Percentiles rank a stretch among this genome's conserved stretches.
Conservation (phyloP, 805 yeast species). For the Candida ascalaphidarum region DNA sequence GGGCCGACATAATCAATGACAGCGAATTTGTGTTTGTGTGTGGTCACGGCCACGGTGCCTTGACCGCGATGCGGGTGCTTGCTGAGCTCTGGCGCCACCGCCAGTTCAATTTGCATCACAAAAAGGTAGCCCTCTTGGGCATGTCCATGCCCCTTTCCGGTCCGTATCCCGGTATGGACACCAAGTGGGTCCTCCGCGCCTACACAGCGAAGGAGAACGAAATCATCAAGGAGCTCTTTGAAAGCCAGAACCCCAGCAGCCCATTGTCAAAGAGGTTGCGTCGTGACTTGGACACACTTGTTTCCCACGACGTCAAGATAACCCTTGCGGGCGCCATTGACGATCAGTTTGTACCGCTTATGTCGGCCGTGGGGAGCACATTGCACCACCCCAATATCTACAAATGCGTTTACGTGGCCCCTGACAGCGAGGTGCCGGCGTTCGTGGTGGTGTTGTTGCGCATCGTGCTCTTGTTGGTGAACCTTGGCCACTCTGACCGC, state of each 20-base stretch:
- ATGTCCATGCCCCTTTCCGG: conserved; percentile 29
- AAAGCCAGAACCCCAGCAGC: conserved; percentile 16
- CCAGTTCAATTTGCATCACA: conserved; percentile 1
- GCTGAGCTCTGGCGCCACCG: conserved; percentile 9
- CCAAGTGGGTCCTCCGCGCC: conserved; percentile 31
- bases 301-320: conserved; percentile 21
- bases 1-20: conserved; percentile 18
- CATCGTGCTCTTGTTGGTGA: conserved; percentile 20
- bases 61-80: conserved; percentile 22
- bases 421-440: conserved; percentile 12
- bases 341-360: conserved; percentile 30
- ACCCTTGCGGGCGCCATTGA: conserved; percentile 23
- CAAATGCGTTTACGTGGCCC: conserved; percentile 16
- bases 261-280: no score
- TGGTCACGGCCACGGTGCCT: conserved; percentile 26
- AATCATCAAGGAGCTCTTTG: conserved; percentile 26
- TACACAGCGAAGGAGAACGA: conserved; percentile 26
- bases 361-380: conserved; percentile 19
- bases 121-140: conserved; percentile 24
- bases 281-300: conserved; percentile 9
- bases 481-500: conserved; percentile 28
- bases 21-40: conserved; percentile 25
- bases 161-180: conserved; percentile 20
- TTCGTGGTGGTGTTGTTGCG: conserved; percentile 20
- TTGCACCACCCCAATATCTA: conserved; percentile 29